Percentiles rank a stretch among this genome's conserved stretches.
Evolutionary conservation across 345 rosid species (phyloP).

Genomic region (Xanthoceras sorbifolium): DNA sequence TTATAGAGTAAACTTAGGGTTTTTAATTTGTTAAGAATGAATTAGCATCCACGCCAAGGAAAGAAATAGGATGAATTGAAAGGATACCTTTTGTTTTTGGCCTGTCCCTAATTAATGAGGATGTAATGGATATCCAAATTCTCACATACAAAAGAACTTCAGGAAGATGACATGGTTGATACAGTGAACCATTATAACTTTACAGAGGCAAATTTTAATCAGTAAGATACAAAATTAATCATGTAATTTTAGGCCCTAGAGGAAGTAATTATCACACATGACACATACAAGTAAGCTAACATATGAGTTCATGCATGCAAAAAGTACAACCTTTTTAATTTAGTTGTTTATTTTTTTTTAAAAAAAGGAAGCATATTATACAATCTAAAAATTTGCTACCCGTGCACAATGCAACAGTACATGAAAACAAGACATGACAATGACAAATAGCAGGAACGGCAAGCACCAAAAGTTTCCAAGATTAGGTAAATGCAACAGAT

Average conservation of each 20-base stretch:
- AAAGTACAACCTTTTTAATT: neutral
- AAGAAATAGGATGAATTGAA: neutral
- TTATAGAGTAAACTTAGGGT: neutral
- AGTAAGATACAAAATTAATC: neutral
- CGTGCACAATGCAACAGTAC: neutral
- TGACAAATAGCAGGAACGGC: conserved; percentile 17
- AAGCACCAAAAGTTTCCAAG: conserved; percentile 9
- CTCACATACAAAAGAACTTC: neutral
- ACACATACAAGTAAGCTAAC: neutral
- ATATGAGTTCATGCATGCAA: neutral
- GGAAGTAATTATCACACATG: neutral
- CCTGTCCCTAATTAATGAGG: neutral
- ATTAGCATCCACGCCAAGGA: neutral
- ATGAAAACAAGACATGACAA: neutral
- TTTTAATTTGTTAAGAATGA: neutral
- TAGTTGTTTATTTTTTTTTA: no score
- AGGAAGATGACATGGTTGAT: neutral
- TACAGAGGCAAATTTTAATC: neutral
- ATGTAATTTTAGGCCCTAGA: neutral
- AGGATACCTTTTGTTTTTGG: neutral
- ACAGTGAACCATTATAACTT: neutral
- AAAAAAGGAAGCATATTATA: neutral
- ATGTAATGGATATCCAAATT: neutral
- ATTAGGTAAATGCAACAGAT: neutral
- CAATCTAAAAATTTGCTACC: neutral